Percentiles rank a stretch among this genome's conserved stretches.
Evolutionary conservation across 495 filamentous ascomycete species (phyloP).

Genomic region (Lasiosphaeria hispida): DNA sequence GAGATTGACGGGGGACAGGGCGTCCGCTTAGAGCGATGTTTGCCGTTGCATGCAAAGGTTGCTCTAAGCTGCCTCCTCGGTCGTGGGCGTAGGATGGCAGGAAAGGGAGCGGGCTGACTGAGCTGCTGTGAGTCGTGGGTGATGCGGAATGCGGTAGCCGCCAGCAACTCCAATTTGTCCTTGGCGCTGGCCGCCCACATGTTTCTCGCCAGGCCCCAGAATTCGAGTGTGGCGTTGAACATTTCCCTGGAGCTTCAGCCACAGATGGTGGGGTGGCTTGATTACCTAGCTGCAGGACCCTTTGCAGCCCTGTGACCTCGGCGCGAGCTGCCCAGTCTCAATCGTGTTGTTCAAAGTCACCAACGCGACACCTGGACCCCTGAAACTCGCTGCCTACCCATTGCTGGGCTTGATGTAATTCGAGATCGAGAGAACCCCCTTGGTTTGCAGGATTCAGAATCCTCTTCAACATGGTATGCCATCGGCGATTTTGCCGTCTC

Average conservation of each 20-base stretch:
- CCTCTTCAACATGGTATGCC: no score
- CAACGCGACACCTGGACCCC: no score
- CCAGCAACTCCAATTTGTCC: constrained; percentile 9
- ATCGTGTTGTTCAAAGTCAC: no score
- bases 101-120: no score
- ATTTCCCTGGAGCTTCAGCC: constrained; percentile 18
- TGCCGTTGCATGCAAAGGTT: background rate
- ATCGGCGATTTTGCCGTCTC: background rate
- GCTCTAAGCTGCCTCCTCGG: background rate
- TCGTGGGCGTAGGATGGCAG: no score
- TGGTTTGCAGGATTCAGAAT: no score
- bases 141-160: background rate
- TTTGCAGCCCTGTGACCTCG: background rate
- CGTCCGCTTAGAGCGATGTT: background rate
- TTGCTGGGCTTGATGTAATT: background rate
- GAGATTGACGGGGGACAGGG: constrained; percentile 5
- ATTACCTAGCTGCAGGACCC: background rate
- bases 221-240: constrained; percentile 19
- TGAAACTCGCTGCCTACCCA: no score
- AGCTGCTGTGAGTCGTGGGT: no score
- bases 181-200: constrained; percentile 3
- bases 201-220: background rate
- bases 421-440: background rate
- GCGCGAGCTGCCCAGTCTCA: no score
- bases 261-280: constrained; percentile 10